These are phyloP conservation scores for Cryptosporidium andersoni DNA, from an alignment of 169 alveolate species.

Conservation along the genomic window DNA sequence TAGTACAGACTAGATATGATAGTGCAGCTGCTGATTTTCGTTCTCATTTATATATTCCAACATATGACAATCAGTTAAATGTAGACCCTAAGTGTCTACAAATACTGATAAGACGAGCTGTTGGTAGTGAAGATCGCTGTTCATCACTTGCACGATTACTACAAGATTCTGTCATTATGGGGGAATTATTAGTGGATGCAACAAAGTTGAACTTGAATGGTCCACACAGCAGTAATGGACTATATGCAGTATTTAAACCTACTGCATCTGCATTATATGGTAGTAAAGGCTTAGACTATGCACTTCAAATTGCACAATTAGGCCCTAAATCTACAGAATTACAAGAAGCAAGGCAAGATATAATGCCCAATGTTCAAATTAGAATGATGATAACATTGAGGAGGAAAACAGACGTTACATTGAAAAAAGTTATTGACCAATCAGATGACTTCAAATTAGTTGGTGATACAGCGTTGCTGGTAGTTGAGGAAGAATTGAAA, in stretches of 20 bases:
- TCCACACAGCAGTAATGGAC: slow-evolving; percentile 69
- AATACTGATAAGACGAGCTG: slow-evolving; percentile 69
- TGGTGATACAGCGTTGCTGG: slow-evolving; percentile 66
- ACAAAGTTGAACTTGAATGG: slow-evolving; percentile 56
- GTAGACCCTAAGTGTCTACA: slow-evolving; percentile 66
- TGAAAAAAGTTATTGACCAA: slow-evolving; percentile 66
- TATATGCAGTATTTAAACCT: slow-evolving; percentile 67
- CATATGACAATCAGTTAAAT: slow-evolving; percentile 61
- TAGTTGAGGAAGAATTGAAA: slow-evolving; percentile 61
- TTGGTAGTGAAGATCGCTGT: slow-evolving; percentile 69
- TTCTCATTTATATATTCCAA: slow-evolving; percentile 67
- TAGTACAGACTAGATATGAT: slow-evolving; percentile 68
- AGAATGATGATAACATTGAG: slow-evolving; percentile 67
- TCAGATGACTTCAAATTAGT: slow-evolving; percentile 60
- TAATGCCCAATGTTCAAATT: slow-evolving; percentile 55
- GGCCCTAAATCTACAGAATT: slow-evolving; percentile 67
- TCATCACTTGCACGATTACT: slow-evolving; percentile 60
- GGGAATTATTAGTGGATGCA: slow-evolving; percentile 59
- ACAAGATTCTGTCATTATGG: slow-evolving; percentile 69
- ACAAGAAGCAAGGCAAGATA: slow-evolving; percentile 69
- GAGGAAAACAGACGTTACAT: slow-evolving; percentile 57
- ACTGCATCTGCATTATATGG: slow-evolving; percentile 66
- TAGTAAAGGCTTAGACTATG: slow-evolving; percentile 65
- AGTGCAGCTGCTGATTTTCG: slow-evolving; percentile 64
- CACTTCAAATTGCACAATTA: slow-evolving; percentile 61